Evolutionary conservation across 2,329 filamentous ascomycete species (phyloP).

Genomic region (Ophiostoma tasmaniense): DNA sequence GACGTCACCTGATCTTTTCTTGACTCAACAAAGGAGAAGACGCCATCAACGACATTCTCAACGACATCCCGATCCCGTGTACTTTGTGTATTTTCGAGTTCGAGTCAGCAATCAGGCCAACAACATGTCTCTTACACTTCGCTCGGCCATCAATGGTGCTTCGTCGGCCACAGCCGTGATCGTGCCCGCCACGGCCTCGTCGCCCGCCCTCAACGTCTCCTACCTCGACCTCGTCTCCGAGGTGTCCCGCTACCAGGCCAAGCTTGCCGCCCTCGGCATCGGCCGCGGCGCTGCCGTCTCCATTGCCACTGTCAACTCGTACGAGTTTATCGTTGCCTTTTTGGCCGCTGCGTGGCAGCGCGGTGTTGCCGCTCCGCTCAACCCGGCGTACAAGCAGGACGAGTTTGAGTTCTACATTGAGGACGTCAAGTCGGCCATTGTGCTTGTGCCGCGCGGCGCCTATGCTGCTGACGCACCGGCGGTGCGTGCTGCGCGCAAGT

Average conservation of each 20-base stretch:
- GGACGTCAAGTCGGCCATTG: constrained; percentile 70
- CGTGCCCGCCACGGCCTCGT: constrained; percentile 54
- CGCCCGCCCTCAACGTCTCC: constrained; percentile 47
- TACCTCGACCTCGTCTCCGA: constrained; percentile 60
- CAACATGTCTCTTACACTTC: constrained; percentile 38
- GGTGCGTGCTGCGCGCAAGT: constrained; percentile 68
- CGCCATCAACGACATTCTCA: not conserved
- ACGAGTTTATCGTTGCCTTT: constrained; percentile 82
- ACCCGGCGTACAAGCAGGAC: constrained; percentile 79
- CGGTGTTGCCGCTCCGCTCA: constrained; percentile 75
- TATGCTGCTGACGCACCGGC: constrained; percentile 59
- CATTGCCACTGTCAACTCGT: constrained; percentile 75
- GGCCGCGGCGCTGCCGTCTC: constrained; percentile 63
- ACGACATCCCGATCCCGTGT: not conserved
- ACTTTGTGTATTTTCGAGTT: not conserved
- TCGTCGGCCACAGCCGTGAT: constrained; percentile 54
- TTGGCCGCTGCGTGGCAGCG: constrained; percentile 80
- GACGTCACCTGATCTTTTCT: not conserved
- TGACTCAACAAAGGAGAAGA: not conserved
- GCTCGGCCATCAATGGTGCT: constrained; percentile 41
- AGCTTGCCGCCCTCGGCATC: constrained; percentile 68
- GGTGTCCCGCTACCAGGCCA: constrained; percentile 62
- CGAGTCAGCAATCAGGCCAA: not conserved
- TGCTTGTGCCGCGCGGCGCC: constrained; percentile 65
- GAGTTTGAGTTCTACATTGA: constrained; percentile 92